Evolutionary conservation across 1,284 basidiomycete genomes (phyloP).

Genomic region (Ustilago sp.): DNA sequence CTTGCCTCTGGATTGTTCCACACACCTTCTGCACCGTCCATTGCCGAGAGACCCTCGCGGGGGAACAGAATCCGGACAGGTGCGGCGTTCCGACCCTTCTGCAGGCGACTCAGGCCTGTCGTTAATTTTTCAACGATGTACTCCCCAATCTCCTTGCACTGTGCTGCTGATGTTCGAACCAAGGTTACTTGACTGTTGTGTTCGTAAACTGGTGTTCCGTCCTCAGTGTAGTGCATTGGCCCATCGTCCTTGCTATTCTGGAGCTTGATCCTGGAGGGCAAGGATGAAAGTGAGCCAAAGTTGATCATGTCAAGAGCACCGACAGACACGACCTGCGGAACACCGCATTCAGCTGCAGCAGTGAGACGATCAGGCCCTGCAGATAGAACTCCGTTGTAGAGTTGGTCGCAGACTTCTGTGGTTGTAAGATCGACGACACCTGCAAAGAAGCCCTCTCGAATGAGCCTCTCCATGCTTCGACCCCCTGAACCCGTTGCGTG

Average conservation of each 20-base stretch:
- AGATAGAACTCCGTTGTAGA: conserved; percentile 41
- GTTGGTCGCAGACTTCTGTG: conserved; percentile 43
- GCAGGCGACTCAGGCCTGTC: conserved; percentile 5
- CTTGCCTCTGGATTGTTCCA: conserved; percentile 34
- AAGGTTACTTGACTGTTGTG: conserved; percentile 45
- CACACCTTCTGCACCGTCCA: conserved; percentile 29
- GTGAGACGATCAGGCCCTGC: conserved; percentile 39
- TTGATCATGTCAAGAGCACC: conserved; percentile 54
- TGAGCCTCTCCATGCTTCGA: conserved; percentile 42
- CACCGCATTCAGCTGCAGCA: conserved; percentile 23
- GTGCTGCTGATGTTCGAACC: conserved; percentile 23
- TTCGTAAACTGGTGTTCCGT: conserved; percentile 32
- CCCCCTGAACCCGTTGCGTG: conserved; percentile 50
- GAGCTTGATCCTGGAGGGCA: conserved; percentile 23
- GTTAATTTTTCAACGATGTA: conserved; percentile 20
- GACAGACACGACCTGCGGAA: conserved; percentile 40
- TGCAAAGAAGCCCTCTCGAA: conserved; percentile 38
- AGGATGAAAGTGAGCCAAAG: conserved; percentile 29
- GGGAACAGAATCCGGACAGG: conserved; percentile 26
- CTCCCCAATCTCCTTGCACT: conserved; percentile 27
- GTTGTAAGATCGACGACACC: conserved; percentile 47
- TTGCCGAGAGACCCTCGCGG: conserved; percentile 21
- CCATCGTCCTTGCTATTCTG: conserved; percentile 6
- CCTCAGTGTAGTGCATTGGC: conserved; percentile 24
- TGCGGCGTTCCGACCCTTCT: not conserved